Base-by-base conservation (phyloP, 306 rosid genomes). In the Pterocarpus santalinus region DNA sequence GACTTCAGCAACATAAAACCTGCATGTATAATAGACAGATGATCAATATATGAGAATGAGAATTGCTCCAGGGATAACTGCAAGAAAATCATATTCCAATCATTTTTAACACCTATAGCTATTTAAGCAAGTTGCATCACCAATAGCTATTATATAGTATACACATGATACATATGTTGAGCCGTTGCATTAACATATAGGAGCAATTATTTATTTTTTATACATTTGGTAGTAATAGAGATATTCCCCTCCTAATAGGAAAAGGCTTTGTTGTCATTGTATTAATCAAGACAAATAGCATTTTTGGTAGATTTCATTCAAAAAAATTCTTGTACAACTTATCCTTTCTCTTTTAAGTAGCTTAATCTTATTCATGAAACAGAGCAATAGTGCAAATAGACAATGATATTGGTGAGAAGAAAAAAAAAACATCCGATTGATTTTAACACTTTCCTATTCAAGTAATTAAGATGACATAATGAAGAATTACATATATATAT, bases 1-100 rank as follows among this genome's bases (percentile, higher is more conserved):
- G 30, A 92, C 94, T 89, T 92, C 97, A 35, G 92, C 97, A 76
- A 90, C 94, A 86, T 92, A 92, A 84, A 92, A 92, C 84, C 97
- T 92, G 80, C 84, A 75, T 39, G 61, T 47, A 65, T 65, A 34
- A 33, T 4, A 38, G 33, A 65, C 3, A 7, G 33, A 65, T 36
- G 71, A 15, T 38, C 3, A 8, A 28, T n/a, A 36, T 65, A 16
- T 12, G 5, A 65, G 15, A 65, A 4, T 39, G 3, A 22, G 28
- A 22, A 62, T 13, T 7, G 15, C 2, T 65, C 30, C 2, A 22
- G 7, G 41, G 47, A 65, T 65, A 65, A 15, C 46, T 35, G 13
- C 17, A 14, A 35, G 17, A 36, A 36, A 38, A 65, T 65, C 71
- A 65, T n/a, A 65, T 65, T 65, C 71, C 4, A 35, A 65, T 35